Evolutionary conservation across 2,329 filamentous ascomycete species (phyloP), one percentile per base, ranked within the genome.

Genomic region (Paraphoma chrysanthemicola): DNA sequence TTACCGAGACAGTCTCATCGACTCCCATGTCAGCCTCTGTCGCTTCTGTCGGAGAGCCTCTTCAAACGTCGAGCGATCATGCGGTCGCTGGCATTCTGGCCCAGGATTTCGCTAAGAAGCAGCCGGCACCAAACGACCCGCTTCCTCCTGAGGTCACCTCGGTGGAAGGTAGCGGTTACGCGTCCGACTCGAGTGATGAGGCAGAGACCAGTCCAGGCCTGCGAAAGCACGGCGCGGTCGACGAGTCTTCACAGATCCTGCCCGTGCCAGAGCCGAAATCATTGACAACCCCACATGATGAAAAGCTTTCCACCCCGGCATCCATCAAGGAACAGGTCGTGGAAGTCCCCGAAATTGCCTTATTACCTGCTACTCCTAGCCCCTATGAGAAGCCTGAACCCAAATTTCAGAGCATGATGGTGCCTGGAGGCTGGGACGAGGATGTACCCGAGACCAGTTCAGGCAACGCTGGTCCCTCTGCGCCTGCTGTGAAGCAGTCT

Each of bases 91-190:
- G 80, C 5, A 74, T 89, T 5, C 63, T 90, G 12, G 70, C 79
- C 6, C 82, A 85, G 44, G 86, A 89, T 48, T 79, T 83, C 46
- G 79, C 78, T 4, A 75, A 80, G 3, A 85, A 82, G 58, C 57
- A 59, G 16, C 42, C 45, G n/a, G 31, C 54, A 16, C 16, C 53
- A 9, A 80, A 85, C 50, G 86, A 90, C 59, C 90, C 91, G 14
- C 73, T 92, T 33, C 88, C 90, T 4, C 89, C 89, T 1, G 83
- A 91, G 14, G 87, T 91, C 11, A 90, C 88, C 0, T 88, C 88
- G 1, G 84, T 89, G 16, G 89, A 93, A 69, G 86, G 85, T 9
- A 84, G 77, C 53, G 88, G 86, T 1, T 88, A 90, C 62, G 76
- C 81, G 12, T 90, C 88, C 12, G 86, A 90, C 56, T 86, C 82